Base-by-base conservation (phyloP, 495 filamentous ascomycete species). In the Penicillium ucsense region DNA sequence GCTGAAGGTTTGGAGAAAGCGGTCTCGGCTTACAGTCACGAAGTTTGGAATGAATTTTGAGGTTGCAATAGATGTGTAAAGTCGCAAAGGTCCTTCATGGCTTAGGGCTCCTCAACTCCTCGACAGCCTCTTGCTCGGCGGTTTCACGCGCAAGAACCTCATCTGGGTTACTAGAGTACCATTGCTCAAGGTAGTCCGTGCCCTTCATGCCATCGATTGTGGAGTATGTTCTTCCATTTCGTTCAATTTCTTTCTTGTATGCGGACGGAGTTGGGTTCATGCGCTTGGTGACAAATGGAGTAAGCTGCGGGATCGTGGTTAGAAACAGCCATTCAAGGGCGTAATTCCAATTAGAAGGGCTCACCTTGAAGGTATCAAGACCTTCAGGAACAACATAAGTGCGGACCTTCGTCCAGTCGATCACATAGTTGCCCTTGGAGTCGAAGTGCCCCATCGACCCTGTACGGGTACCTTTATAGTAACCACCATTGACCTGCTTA, bases 391-490 rank as follows among this genome's bases (percentile, higher is more conserved):
- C 83, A 20, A 86, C 83, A 65, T 94, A 98, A 9, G 88, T 94
- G 60, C 92, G 84, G 50, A 95, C 88, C 67, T 92, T 95, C 27
- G 71, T 55, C 76, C 77, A 90, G 48, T 96, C 83, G 55, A 95
- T 82, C 6, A 81, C 62, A 64, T 89, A 98, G 32, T 82, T 81
- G 62, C 91, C 90, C 66, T 83, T 77, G 62, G 86, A 88, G 12
- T 87, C 89, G 66, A 95, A 91, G 32, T 72, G 64, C 52, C 92
- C 92, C 81, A 91, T 87, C 35, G 83, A 79, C 8, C 94, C 94
- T 1, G 86, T 80, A 27, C 91, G 76, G 49, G 80, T 96, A 61
- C 94, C 94, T 74, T 97, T 97, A 80, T 97, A 97, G 78, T 82
- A 98, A 42, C 88, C 92, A 63, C 89, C 88, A 62, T 84, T 85